phyloP scores from a whole-genome alignment of 305 asterid species.

The Solanum chacoense region DNA sequence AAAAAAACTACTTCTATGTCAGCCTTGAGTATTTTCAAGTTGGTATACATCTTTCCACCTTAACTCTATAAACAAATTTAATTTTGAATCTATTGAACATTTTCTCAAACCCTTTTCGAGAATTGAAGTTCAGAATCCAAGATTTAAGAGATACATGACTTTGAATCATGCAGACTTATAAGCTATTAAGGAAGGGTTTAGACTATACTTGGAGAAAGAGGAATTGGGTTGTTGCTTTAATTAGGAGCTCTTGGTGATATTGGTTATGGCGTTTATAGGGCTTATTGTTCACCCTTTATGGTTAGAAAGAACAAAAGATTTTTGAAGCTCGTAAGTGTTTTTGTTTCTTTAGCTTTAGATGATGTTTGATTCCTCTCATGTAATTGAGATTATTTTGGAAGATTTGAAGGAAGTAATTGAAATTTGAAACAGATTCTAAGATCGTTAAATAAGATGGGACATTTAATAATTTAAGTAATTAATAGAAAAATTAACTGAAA shows the following conservation, averaged over 20 bases:
- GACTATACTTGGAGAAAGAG: slow-evolving; percentile 26
- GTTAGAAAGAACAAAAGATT: slow-evolving; percentile 38
- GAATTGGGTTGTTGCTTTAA: slow-evolving; percentile 28
- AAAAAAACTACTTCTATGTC: neutral
- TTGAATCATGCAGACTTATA: slow-evolving; percentile 28
- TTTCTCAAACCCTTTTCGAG: neutral
- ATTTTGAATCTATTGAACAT: neutral
- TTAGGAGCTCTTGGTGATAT: slow-evolving; percentile 39
- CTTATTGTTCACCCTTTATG: slow-evolving; percentile 40
- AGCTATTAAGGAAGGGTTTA: slow-evolving; percentile 18
- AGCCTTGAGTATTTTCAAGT: neutral
- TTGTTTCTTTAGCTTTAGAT: slow-evolving; percentile 20
- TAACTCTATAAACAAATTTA: neutral
- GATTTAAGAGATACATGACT: neutral
- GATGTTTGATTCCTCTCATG: no score
- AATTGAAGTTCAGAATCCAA: neutral
- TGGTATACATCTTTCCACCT: neutral
- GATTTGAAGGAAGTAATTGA: no score
- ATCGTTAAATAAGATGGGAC: no score
- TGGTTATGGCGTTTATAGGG: slow-evolving; percentile 35
- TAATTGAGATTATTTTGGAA: no score
- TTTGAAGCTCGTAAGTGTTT: slow-evolving; percentile 25
- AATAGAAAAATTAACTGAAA: neutral
- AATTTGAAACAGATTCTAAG: no score
- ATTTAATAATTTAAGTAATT: no score